phyloP scores from a whole-genome alignment of 768 basidiomycete species.

The Neoboletus subvelutipes region DNA sequence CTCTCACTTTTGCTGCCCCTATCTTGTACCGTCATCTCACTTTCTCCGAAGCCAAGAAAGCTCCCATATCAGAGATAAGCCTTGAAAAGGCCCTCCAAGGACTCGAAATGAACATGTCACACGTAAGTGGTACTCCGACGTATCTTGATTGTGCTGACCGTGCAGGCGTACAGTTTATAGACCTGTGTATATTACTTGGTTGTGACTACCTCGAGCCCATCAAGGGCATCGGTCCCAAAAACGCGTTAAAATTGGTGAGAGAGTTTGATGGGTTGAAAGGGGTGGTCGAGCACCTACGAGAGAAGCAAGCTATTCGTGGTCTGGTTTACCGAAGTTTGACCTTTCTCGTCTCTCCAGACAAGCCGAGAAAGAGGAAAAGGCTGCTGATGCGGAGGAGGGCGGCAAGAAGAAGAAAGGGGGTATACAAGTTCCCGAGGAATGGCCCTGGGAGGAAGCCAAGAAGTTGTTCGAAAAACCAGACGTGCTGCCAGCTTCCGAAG shows the following conservation, averaged over 20 bases:
- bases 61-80: constrained; percentile 91
- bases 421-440: constrained; percentile 83
- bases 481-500: constrained; percentile 78
- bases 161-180: constrained; percentile 69
- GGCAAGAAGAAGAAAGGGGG: constrained; percentile 63
- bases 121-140: constrained; percentile 43
- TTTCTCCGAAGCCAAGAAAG: constrained; percentile 96
- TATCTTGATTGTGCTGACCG: constrained; percentile 1
- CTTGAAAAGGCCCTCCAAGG: constrained; percentile 83
- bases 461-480: constrained; percentile 87
- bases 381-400: constrained; percentile 41
- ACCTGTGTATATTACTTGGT: constrained; percentile 93
- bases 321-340: neutral
- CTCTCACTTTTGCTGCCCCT: constrained; percentile 91
- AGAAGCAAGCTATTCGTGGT: constrained; percentile 50
- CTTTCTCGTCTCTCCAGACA: constrained; percentile 21
- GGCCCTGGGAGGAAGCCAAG: constrained; percentile 97
- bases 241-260: constrained; percentile 86
- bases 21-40: constrained; percentile 94
- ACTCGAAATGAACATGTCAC: constrained; percentile 88
- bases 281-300: constrained; percentile 75
- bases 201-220: constrained; percentile 99
- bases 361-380: constrained; percentile 43
- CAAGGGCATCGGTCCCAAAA: constrained; percentile 94
- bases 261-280: constrained; percentile 73